Evolutionary conservation across 2,329 filamentous ascomycete genomes (phyloP).

Genomic region (Xylaria polymorpha): DNA sequence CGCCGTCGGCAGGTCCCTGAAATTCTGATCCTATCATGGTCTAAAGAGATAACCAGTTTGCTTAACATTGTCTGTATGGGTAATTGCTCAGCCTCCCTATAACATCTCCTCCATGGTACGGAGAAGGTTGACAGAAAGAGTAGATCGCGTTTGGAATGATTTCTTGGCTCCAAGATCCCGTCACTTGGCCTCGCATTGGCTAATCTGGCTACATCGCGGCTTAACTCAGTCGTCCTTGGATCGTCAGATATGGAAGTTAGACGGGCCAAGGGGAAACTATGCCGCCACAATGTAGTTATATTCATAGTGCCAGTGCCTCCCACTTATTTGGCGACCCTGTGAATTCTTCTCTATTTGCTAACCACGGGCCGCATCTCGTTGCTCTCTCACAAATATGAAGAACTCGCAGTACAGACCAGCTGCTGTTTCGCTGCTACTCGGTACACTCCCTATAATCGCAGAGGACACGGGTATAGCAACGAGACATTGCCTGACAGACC

Average conservation of each 20-base stretch:
- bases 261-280: background rate
- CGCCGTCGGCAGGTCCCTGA: background rate
- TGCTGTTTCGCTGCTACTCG: slow-evolving; percentile 10
- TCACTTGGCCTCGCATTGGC: slow-evolving; percentile 14
- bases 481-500: slow-evolving; percentile 37
- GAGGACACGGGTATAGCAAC: slow-evolving; percentile 12
- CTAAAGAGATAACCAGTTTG: background rate
- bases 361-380: background rate
- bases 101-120: background rate
- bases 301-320: background rate
- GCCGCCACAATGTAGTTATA: slow-evolving; percentile 3
- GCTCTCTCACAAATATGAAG: slow-evolving; percentile 20
- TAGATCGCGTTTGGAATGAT: slow-evolving; percentile 18
- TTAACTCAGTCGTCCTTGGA: slow-evolving; percentile 10
- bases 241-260: slow-evolving; percentile 9
- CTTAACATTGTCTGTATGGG: background rate
- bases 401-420: slow-evolving; percentile 7
- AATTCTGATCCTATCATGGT: background rate
- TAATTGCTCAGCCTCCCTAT: slow-evolving; percentile 2
- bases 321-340: background rate
- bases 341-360: background rate
- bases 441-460: background rate
- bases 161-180: slow-evolving; percentile 11
- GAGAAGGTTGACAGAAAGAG: background rate
- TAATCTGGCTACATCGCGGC: slow-evolving; percentile 25